Evolutionary conservation across 495 filamentous ascomycete species (phyloP).

Genomic region (Amphirosellinia nigrospora): DNA sequence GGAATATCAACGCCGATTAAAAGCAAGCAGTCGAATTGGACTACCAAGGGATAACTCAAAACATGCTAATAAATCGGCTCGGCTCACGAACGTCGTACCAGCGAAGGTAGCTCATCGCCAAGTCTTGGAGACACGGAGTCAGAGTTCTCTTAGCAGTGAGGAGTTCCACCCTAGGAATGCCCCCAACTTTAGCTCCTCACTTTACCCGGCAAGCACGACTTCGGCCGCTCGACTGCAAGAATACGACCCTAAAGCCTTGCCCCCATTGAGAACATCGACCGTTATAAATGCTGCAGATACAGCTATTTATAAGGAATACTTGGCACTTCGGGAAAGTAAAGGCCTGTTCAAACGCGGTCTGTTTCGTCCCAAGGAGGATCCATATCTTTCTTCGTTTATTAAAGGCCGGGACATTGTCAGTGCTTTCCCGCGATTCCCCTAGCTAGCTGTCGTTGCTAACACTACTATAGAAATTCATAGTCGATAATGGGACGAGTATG

Average conservation of each 20-base stretch:
- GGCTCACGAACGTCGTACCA: not conserved
- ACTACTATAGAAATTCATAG: not conserved
- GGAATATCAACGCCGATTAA: not conserved
- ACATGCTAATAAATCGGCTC: not conserved
- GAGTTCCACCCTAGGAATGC: not conserved
- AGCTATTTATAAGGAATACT: not conserved
- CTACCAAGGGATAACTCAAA: not conserved
- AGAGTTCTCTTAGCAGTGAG: not conserved
- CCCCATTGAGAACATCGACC: not conserved
- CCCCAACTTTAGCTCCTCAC: not conserved
- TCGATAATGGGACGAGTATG: conserved; percentile 1
- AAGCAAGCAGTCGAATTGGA: not conserved
- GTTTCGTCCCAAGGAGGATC: not conserved
- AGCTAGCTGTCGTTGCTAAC: not conserved
- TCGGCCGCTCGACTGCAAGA: not conserved
- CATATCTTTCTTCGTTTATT: not conserved
- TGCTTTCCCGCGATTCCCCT: not conserved
- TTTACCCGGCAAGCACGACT: not conserved
- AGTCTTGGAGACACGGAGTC: not conserved
- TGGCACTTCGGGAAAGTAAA: not conserved
- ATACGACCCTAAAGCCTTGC: not conserved
- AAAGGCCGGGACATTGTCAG: not conserved
- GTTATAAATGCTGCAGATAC: not conserved
- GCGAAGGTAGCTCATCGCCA: not conserved
- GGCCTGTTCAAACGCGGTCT: not conserved